phyloP scores from a whole-genome alignment of 2,329 filamentous ascomycete species.

The Fusarium secorum region DNA sequence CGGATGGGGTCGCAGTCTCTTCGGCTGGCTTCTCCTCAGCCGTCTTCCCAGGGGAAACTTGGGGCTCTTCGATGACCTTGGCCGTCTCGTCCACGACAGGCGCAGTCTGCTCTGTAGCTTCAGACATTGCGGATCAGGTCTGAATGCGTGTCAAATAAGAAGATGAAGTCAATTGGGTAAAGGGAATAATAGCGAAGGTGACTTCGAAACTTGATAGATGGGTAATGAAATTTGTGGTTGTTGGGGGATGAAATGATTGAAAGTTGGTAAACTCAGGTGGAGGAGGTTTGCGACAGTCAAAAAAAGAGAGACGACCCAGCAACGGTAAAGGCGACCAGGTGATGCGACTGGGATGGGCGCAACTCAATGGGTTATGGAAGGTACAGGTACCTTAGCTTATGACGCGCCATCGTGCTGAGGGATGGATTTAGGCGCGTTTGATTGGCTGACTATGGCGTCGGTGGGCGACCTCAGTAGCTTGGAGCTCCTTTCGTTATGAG shows the following conservation, averaged over 20 bases:
- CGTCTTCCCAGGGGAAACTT: constrained; percentile 2
- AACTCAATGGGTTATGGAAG: not conserved
- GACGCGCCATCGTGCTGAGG: constrained; percentile 30
- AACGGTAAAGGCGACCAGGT: constrained; percentile 22
- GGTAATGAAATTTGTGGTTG: constrained; percentile 2
- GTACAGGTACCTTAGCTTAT: not conserved
- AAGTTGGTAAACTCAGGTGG: constrained; percentile 13
- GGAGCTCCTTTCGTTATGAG: not conserved
- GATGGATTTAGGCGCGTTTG: not conserved
- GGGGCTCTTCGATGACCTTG: constrained; percentile 18
- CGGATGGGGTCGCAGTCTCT: not conserved
- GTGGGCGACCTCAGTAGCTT: constrained; percentile 4
- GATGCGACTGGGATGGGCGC: not conserved
- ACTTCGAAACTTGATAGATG: not conserved
- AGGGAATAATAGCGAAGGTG: not conserved
- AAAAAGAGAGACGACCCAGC: constrained; percentile 32
- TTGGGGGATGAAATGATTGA: constrained; percentile 19
- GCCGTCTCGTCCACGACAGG: constrained; percentile 29
- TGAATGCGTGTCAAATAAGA: not conserved
- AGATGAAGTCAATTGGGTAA: not conserved
- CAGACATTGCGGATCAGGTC: constrained; percentile 39
- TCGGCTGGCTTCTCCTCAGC: not conserved
- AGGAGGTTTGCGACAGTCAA: constrained; percentile 38
- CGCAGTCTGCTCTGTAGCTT: constrained; percentile 42
- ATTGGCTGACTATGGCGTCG: constrained; percentile 19